phyloP scores from a whole-genome alignment of 495 filamentous ascomycete genomes.

The Penicillium desertorum region DNA sequence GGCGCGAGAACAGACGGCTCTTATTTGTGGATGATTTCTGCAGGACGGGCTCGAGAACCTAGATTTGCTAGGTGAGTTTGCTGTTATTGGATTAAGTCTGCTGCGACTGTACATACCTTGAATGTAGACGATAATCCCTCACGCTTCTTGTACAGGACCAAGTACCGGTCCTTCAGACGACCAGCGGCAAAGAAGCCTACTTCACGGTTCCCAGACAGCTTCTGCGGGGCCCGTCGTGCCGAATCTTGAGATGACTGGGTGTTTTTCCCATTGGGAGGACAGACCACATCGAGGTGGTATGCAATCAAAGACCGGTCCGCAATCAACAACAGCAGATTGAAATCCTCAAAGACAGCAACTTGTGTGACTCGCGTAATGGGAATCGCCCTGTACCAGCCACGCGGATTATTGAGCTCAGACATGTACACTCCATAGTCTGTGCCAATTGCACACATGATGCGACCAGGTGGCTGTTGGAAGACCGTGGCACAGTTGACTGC shows the following conservation, averaged over 20 bases:
- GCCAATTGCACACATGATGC: conserved; percentile 88
- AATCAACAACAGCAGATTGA: conserved; percentile 86
- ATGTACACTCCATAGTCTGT: conserved; percentile 94
- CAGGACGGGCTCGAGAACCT: conserved; percentile 89
- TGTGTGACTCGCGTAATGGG: conserved; percentile 77
- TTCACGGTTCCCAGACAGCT: conserved; percentile 81
- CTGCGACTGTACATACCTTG: conserved; percentile 52
- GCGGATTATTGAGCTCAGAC: conserved; percentile 77
- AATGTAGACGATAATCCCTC: conserved; percentile 89
- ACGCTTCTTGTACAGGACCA: conserved; percentile 96
- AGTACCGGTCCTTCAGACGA: conserved; percentile 90
- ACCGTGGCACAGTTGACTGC: conserved; percentile 89
- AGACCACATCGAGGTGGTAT: conserved; percentile 88
- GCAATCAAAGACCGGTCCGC: conserved; percentile 89
- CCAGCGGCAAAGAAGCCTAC: conserved; percentile 95
- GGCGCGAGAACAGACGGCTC: conserved; percentile 62
- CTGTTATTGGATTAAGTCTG: neutral
- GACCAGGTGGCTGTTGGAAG: conserved; percentile 72
- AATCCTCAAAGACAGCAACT: conserved; percentile 92
- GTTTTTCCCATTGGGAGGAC: conserved; percentile 65
- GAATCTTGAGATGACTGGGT: conserved; percentile 56
- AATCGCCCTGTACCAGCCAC: conserved; percentile 85
- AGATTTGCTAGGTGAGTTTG: conserved; percentile 4
- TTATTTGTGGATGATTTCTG: conserved; percentile 65
- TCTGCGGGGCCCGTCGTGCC: conserved; percentile 77